Percentiles rank a stretch among this genome's conserved stretches.
Evolutionary conservation across 129 eudicot species (phyloP).

Genomic region (Chrysanthemum makinoi): DNA sequence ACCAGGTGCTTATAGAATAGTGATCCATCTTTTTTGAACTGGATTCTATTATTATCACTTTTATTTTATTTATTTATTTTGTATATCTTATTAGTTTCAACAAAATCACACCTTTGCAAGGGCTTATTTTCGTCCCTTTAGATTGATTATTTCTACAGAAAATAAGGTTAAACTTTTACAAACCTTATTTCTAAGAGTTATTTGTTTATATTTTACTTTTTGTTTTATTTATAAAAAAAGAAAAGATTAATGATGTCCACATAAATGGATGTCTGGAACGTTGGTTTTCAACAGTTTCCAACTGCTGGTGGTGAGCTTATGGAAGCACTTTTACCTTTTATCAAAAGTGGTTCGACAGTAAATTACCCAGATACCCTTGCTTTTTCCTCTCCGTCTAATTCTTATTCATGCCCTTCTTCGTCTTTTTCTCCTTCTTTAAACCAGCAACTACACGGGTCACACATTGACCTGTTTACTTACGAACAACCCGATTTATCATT

Average conservation of each 20-base stretch:
- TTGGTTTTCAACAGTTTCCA: slow-evolving; percentile 26
- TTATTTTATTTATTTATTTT: background rate
- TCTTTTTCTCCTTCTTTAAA: slow-evolving; percentile 13
- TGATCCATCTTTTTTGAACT: slow-evolving; percentile 29
- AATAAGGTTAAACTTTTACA: slow-evolving; percentile 30
- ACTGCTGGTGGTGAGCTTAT: slow-evolving; percentile 57
- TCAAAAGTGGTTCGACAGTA: slow-evolving; percentile 44
- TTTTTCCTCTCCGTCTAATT: slow-evolving; percentile 7
- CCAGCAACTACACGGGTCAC: slow-evolving; percentile 4
- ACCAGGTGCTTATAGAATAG: slow-evolving; percentile 61
- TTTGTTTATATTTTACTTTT: background rate
- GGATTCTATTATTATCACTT: slow-evolving; percentile 10
- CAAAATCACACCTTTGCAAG: slow-evolving; percentile 26
- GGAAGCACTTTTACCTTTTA: slow-evolving; percentile 88
- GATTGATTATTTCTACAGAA: slow-evolving; percentile 27
- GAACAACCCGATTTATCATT: slow-evolving; percentile 15
- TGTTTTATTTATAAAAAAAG: slow-evolving; percentile 10
- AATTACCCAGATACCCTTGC: slow-evolving; percentile 26
- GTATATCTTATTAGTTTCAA: slow-evolving; percentile 8
- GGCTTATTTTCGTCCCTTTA: slow-evolving; percentile 67
- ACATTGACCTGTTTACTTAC: slow-evolving; percentile 21
- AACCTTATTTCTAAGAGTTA: background rate
- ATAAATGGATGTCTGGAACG: slow-evolving; percentile 52
- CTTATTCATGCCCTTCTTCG: slow-evolving; percentile 22
- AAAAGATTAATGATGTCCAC: slow-evolving; percentile 41